A percentile compares a stretch with the other conserved stretches of the same genome.
Evolutionary conservation across 1,139 yeast genomes (phyloP).

Genomic region (Ashbya aceris): DNA sequence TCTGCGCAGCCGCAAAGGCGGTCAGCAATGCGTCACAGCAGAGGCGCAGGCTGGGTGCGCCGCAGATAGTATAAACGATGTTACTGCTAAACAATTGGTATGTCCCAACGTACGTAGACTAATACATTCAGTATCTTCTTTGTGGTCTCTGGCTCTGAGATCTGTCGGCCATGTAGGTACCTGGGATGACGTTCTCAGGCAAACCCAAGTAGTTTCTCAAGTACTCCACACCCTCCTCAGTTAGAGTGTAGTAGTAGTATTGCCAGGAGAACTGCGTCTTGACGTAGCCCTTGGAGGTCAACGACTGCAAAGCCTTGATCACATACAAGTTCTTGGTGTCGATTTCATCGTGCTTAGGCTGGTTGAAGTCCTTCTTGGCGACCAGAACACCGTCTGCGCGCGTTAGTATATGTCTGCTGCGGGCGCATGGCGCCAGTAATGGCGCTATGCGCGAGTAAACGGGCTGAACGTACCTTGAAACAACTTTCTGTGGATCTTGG

Average conservation of each 20-base stretch:
- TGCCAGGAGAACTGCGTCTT: conserved; percentile 99
- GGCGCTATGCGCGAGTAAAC: too few relatives aligned
- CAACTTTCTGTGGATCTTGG: conserved; percentile 98
- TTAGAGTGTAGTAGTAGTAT: conserved; percentile 99
- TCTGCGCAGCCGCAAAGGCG: too few relatives aligned
- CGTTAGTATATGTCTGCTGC: too few relatives aligned
- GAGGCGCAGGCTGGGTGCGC: too few relatives aligned
- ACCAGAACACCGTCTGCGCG: conserved; percentile 92
- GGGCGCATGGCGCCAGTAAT: background rate
- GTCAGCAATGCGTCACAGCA: too few relatives aligned
- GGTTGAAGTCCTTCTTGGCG: conserved; percentile 98
- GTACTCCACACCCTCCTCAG: conserved; percentile 99
- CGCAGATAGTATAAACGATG: conserved; percentile 2
- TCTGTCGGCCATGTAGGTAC: conserved; percentile 94
- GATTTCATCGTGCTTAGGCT: conserved; percentile 95
- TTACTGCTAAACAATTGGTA: conserved; percentile 2
- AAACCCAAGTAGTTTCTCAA: conserved; percentile 97
- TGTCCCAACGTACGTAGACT: background rate
- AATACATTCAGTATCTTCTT: conserved; percentile 35
- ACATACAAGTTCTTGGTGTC: conserved; percentile 97
- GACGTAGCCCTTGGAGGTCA: conserved; percentile 97
- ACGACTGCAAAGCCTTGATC: conserved; percentile 98
- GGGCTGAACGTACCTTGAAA: conserved; percentile 74
- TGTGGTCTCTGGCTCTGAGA: conserved; percentile 67
- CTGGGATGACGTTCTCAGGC: conserved; percentile 98